These are phyloP conservation scores for Aleurites moluccanus DNA, from an alignment of 441 rosid species.

Conservation along the genomic window DNA sequence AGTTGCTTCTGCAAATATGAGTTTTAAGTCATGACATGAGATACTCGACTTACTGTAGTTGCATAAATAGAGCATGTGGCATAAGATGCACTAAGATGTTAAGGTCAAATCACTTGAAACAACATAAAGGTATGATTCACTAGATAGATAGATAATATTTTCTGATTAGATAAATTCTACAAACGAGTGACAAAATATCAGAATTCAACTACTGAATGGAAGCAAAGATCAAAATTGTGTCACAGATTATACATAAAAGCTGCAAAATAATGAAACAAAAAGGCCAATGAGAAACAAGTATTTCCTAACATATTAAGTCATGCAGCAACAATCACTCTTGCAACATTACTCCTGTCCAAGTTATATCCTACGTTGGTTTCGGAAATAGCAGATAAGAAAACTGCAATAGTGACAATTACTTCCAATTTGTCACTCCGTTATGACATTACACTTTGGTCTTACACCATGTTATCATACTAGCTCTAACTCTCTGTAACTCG, in stretches of 20 bases:
- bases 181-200: not conserved
- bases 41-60: not conserved
- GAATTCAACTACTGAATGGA: not conserved
- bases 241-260: not conserved
- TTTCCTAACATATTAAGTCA: not conserved
- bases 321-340: not conserved
- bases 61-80: not conserved
- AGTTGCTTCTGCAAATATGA: conserved; percentile 39
- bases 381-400: not conserved
- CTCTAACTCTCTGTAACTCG: not conserved
- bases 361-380: not conserved
- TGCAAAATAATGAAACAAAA: not conserved
- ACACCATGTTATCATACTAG: not conserved
- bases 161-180: not conserved
- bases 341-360: not conserved
- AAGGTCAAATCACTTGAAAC: not conserved
- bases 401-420: not conserved
- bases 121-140: not conserved
- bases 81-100: not conserved
- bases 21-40: not conserved
- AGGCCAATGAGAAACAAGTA: not conserved
- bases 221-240: not conserved
- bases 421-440: not conserved
- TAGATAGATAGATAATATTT: not conserved
- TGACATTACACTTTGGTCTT: not conserved